Evolutionary conservation across 1,139 yeast genomes (phyloP).

Genomic region (Saccharomyces hybrid): DNA sequence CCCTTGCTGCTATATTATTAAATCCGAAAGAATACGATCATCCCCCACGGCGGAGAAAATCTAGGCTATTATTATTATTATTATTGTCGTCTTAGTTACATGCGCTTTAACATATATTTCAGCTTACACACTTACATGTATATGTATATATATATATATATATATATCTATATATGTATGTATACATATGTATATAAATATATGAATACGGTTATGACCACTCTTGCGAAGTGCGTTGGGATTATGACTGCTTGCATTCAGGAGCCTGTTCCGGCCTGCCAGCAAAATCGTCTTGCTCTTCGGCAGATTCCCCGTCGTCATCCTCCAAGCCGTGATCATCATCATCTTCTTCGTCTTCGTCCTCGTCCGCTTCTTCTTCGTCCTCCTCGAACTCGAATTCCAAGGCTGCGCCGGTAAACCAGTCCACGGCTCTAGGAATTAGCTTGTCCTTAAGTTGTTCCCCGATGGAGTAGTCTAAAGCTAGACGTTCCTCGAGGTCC

Average conservation of each 20-base stretch:
- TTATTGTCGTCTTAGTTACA: no score
- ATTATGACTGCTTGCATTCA: conserved; percentile 67
- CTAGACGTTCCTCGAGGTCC: conserved; percentile 77
- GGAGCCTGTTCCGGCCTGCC: conserved; percentile 55
- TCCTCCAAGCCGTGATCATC: conserved; percentile 37
- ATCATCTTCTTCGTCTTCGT: conserved; percentile 49
- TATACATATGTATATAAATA: background rate
- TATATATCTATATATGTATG: background rate
- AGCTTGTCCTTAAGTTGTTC: conserved; percentile 94
- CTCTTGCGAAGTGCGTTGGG: background rate
- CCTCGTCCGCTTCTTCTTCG: conserved; percentile 49
- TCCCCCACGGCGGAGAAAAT: background rate
- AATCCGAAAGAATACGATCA: background rate
- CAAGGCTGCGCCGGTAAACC: conserved; percentile 98
- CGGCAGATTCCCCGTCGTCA: conserved; percentile 30
- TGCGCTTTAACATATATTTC: background rate
- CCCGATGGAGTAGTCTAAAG: conserved; percentile 90
- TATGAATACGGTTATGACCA: background rate
- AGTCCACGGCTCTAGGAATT: conserved; percentile 92
- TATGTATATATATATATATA: background rate
- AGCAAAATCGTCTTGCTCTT: conserved; percentile 36
- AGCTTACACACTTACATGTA: no score
- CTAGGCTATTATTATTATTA: background rate
- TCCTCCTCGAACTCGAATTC: conserved; percentile 42
- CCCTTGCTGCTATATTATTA: background rate